phyloP scores from a whole-genome alignment of 2,329 filamentous ascomycete species.

The Ophiostoma angusticollis region DNA sequence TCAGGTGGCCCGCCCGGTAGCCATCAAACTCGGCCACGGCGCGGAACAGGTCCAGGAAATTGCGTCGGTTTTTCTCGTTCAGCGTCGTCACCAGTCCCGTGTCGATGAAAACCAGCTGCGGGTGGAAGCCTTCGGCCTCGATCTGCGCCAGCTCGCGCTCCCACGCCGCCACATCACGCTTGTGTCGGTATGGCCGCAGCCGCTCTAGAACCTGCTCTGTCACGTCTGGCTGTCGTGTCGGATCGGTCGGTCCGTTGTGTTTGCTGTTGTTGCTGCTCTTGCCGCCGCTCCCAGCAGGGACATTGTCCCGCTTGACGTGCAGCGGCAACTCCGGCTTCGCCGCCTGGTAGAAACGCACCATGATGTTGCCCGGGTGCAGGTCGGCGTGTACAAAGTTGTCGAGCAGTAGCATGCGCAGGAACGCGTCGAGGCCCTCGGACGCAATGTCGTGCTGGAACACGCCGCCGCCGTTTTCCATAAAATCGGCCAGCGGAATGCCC shows the following conservation, averaged over 20 bases:
- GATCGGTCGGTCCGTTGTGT: background rate
- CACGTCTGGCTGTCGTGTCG: constrained; percentile 50
- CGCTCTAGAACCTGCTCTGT: constrained; percentile 78
- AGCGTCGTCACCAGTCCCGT: constrained; percentile 91
- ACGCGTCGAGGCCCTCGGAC: constrained; percentile 87
- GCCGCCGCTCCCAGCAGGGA: too few relatives aligned
- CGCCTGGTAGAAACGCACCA: constrained; percentile 94
- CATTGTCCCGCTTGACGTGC: background rate
- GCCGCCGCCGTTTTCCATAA: constrained; percentile 82
- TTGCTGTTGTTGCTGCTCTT: constrained; percentile 7
- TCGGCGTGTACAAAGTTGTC: constrained; percentile 98
- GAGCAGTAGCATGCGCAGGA: constrained; percentile 88
- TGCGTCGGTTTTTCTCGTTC: constrained; percentile 70
- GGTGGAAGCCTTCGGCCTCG: constrained; percentile 76
- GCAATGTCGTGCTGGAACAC: constrained; percentile 91
- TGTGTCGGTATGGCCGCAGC: constrained; percentile 56
- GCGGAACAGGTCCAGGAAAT: constrained; percentile 93
- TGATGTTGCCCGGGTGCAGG: constrained; percentile 94
- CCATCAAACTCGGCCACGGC: constrained; percentile 94
- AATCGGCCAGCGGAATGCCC: constrained; percentile 80
- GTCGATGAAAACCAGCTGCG: constrained; percentile 94
- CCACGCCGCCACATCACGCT: constrained; percentile 58
- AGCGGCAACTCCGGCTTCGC: constrained; percentile 50
- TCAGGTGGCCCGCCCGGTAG: constrained; percentile 85
- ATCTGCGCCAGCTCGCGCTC: constrained; percentile 59